A percentile compares a stretch with the other conserved stretches of the same genome.
These are phyloP conservation scores for Coemansia sp. DNA, from an alignment of 192 early-diverging fungal genomes.

Conservation along the genomic window DNA sequence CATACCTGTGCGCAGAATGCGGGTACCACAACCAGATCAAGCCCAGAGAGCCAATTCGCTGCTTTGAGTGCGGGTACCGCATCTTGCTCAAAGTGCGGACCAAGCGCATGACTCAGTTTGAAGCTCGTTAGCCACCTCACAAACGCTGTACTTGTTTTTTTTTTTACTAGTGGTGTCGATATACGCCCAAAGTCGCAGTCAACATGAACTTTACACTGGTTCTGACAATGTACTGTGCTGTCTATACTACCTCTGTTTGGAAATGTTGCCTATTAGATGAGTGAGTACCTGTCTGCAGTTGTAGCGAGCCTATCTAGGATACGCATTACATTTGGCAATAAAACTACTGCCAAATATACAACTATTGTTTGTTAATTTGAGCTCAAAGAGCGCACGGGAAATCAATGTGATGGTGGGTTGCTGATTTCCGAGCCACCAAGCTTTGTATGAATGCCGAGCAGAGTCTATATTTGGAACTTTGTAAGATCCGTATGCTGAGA, in stretches of 20 bases:
- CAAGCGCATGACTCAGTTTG: conserved; percentile 91
- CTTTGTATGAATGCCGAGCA: background rate
- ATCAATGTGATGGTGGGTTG: background rate
- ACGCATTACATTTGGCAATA: background rate
- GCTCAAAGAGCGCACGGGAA: background rate
- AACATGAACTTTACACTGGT: background rate
- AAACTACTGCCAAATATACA: background rate
- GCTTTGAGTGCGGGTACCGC: conserved; percentile 92
- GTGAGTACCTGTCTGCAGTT: background rate
- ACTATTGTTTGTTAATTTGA: too few species aligned
- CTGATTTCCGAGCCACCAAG: background rate
- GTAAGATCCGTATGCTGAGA: too few species aligned
- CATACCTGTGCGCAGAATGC: conserved; percentile 64
- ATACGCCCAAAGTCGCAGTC: background rate
- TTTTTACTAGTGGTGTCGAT: background rate
- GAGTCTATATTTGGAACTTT: background rate
- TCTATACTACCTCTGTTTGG: background rate
- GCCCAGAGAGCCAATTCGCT: conserved; percentile 93
- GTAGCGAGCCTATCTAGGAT: too few species aligned
- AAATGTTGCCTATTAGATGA: background rate
- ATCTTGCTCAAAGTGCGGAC: conserved; percentile 99
- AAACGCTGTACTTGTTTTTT: background rate
- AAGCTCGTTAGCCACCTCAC: conserved; percentile 74
- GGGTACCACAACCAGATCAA: conserved; percentile 89
- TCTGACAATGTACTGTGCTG: background rate